A percentile compares a stretch with the other conserved stretches of the same genome.
phyloP scores from a whole-genome alignment of 2,329 filamentous ascomycete genomes.

The Cladosporium colombiae region DNA sequence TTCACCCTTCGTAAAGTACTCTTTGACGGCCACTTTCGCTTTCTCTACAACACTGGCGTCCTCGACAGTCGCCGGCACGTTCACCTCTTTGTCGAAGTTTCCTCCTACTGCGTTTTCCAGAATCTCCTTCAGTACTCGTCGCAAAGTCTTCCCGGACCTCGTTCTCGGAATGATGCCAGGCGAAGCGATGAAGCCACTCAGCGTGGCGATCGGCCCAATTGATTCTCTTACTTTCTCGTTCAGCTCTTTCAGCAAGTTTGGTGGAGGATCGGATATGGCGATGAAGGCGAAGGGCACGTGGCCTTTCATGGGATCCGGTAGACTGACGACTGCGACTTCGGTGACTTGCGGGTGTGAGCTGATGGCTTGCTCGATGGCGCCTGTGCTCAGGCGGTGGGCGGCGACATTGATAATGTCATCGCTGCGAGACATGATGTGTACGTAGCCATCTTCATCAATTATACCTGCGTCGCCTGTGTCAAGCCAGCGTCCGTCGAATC shows the following conservation, averaged over 20 bases:
- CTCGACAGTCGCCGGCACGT: conserved; percentile 82
- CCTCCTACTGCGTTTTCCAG: conserved; percentile 78
- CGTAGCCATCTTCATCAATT: conserved; percentile 72
- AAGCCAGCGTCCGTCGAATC: conserved; percentile 79
- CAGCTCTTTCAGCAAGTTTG: conserved; percentile 61
- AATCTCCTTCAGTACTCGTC: conserved; percentile 78
- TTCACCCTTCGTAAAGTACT: conserved; percentile 65
- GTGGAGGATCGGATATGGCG: conserved; percentile 56
- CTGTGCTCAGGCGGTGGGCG: conserved; percentile 85
- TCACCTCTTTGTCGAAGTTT: conserved; percentile 70
- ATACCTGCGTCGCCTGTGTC: conserved; percentile 91
- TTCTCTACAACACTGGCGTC: conserved; percentile 73
- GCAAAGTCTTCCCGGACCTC: conserved; percentile 84
- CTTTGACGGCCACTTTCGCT: conserved; percentile 67
- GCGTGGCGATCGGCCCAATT: conserved; percentile 81
- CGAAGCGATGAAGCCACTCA: conserved; percentile 84
- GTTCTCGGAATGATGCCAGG: conserved; percentile 90
- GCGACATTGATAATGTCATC: conserved; percentile 98
- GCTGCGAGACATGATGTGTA: conserved; percentile 63
- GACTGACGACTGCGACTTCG: conserved; percentile 82
- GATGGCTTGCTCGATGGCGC: conserved; percentile 87
- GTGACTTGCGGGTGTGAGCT: conserved; percentile 75
- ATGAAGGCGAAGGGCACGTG: conserved; percentile 91
- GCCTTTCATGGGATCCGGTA: conserved; percentile 84
- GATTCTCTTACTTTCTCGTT: conserved; percentile 73